Evolutionary conservation across 2,329 filamentous ascomycete genomes (phyloP).

Genomic region (Verticillium dahliae): DNA sequence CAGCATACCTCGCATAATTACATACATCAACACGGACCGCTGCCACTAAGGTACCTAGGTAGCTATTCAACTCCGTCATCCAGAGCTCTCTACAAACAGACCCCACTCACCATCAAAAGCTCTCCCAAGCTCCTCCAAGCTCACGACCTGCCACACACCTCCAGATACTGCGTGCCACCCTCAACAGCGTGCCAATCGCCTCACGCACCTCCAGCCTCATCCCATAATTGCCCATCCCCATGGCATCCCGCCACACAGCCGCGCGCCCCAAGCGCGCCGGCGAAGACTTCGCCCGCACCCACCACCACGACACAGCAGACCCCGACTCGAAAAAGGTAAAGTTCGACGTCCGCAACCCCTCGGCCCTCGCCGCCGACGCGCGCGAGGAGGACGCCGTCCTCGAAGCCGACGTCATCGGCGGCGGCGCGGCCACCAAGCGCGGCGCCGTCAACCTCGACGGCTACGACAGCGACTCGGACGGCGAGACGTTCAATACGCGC

Average conservation of each 20-base stretch:
- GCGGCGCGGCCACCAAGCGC: slow-evolving; percentile 71
- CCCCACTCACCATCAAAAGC: slow-evolving; percentile 2
- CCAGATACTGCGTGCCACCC: not conserved
- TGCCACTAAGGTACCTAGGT: not conserved
- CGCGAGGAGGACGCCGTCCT: slow-evolving; percentile 69
- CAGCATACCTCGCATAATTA: not conserved
- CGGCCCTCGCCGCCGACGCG: slow-evolving; percentile 78
- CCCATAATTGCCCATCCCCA: slow-evolving; percentile 17
- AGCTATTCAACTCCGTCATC: not conserved
- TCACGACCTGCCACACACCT: slow-evolving; percentile 1
- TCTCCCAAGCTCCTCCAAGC: slow-evolving; percentile 2
- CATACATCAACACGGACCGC: not conserved
- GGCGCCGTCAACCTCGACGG: slow-evolving; percentile 95
- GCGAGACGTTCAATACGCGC: slow-evolving; percentile 78
- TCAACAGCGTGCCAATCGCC: not conserved
- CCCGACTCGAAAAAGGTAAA: slow-evolving; percentile 68
- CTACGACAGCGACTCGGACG: slow-evolving; percentile 90
- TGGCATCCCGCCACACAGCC: slow-evolving; percentile 54
- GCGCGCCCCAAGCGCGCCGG: slow-evolving; percentile 77
- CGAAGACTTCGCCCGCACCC: slow-evolving; percentile 71
- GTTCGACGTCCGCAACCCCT: slow-evolving; percentile 93
- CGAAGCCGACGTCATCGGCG: slow-evolving; percentile 89
- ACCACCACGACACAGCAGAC: slow-evolving; percentile 53
- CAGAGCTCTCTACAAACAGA: not conserved
- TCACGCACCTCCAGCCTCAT: not conserved